These are phyloP conservation scores for Orbilia brochopaga DNA, from an alignment of 2,329 filamentous ascomycete species.

Conservation along the genomic window DNA sequence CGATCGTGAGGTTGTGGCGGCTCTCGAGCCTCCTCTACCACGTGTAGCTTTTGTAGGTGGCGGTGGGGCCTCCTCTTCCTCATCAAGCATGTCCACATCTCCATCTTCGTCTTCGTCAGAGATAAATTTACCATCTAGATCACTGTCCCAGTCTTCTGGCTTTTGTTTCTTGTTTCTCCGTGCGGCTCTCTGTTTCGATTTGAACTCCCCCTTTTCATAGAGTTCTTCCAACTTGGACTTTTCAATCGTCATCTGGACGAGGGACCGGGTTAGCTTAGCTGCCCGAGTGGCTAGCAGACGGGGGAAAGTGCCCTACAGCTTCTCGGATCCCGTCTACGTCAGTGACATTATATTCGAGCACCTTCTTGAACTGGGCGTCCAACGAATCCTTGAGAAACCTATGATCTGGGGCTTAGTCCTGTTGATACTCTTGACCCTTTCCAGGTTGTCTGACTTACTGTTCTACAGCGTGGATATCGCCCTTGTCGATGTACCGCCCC, in stretches of 20 bases:
- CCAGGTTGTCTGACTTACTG: conserved; percentile 56
- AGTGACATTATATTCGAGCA: conserved; percentile 70
- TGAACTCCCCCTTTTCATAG: conserved; percentile 70
- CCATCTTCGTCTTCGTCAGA: conserved; percentile 64
- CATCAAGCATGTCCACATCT: conserved; percentile 60
- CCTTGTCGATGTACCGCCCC: conserved; percentile 89
- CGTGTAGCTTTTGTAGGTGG: conserved; percentile 55
- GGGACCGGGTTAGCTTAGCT: neutral
- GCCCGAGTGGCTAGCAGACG: neutral
- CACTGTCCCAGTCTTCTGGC: conserved; percentile 84
- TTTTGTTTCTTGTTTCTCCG: conserved; percentile 66
- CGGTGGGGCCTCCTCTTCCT: conserved; percentile 58
- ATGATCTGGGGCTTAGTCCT: conserved; percentile 60
- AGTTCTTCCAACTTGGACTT: conserved; percentile 72
- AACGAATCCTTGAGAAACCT: conserved; percentile 76
- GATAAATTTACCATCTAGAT: conserved; percentile 84
- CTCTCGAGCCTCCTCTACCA: conserved; percentile 43
- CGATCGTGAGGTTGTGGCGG: conserved; percentile 57
- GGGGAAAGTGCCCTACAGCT: conserved; percentile 58
- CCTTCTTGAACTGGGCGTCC: conserved; percentile 71
- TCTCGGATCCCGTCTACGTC: conserved; percentile 73
- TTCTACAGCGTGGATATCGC: conserved; percentile 73
- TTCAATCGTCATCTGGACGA: conserved; percentile 69
- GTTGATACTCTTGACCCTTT: conserved; percentile 60
- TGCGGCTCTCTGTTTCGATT: conserved; percentile 57